Conservation (phyloP, 2,329 filamentous ascomycete species). For the Cladosporium sp. region DNA sequence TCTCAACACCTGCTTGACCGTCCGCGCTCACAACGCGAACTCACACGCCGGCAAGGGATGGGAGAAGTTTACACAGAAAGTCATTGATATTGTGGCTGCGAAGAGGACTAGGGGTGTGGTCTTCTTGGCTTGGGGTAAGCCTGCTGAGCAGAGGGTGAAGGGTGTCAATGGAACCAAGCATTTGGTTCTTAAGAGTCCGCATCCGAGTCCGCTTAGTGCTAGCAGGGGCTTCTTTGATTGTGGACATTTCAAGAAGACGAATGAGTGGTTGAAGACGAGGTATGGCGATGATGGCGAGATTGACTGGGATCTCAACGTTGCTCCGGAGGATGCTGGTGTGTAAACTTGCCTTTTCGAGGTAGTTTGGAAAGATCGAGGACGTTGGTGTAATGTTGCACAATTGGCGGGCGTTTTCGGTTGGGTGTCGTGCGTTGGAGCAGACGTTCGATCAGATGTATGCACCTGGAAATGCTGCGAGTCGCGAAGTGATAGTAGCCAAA, state of each 20-base stretch:
- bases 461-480: no score
- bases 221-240: slow-evolving; percentile 65
- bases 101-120: slow-evolving; percentile 77
- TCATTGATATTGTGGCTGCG: slow-evolving; percentile 80
- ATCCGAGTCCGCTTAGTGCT: slow-evolving; percentile 91
- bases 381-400: not conserved
- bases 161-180: slow-evolving; percentile 70
- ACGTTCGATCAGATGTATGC: no score
- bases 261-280: slow-evolving; percentile 73
- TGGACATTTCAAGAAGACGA: slow-evolving; percentile 73
- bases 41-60: slow-evolving; percentile 82
- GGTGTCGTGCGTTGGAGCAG: no score
- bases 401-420: not conserved
- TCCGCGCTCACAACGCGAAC: slow-evolving; percentile 82
- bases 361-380: no score
- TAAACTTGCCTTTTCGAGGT: slow-evolving; percentile 17
- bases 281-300: slow-evolving; percentile 79
- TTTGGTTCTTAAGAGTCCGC: slow-evolving; percentile 77
- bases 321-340: slow-evolving; percentile 38
- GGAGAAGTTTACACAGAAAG: slow-evolving; percentile 87
- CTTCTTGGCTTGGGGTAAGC: slow-evolving; percentile 89
- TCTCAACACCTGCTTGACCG: slow-evolving; percentile 91
- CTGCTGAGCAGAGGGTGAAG: slow-evolving; percentile 72
- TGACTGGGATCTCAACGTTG: slow-evolving; percentile 68
- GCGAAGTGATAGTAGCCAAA: no score